A percentile compares a stretch with the other conserved stretches of the same genome.
Conservation (phyloP, 2,329 filamentous ascomycete species). For the Coniosporium tulheliwenetii region DNA sequence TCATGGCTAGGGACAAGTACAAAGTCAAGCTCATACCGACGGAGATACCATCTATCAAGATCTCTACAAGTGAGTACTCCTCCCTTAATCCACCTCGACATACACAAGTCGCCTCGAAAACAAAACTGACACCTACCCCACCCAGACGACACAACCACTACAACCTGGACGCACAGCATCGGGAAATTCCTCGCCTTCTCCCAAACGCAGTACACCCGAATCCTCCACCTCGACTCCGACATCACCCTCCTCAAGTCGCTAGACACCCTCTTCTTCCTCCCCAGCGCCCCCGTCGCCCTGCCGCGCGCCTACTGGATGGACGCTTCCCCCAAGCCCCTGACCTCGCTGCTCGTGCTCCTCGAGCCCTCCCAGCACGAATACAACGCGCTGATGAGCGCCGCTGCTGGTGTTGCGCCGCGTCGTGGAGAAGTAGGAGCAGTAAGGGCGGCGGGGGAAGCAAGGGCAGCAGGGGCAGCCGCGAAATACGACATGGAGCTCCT, state of each 20-base stretch:
- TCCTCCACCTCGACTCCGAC: conserved; percentile 48
- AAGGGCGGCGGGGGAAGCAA: no score
- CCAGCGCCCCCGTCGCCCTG: conserved; percentile 45
- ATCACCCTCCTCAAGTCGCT: conserved; percentile 44
- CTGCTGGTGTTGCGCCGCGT: no score
- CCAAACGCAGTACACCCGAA: conserved; percentile 44
- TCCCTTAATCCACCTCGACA: no score
- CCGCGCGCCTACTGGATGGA: conserved; percentile 57
- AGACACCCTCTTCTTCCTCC: conserved; percentile 58
- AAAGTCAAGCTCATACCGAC: conserved; percentile 34
- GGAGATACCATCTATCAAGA: conserved; percentile 15
- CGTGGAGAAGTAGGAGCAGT: no score
- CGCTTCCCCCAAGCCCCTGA: conserved; percentile 36
- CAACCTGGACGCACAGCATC: conserved; percentile 47
- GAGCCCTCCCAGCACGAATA: conserved; percentile 41
- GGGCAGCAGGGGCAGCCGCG: no score
- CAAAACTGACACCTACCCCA: no score
- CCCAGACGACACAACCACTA: no score
- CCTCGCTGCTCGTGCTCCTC: conserved; percentile 46
- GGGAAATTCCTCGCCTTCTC: conserved; percentile 57
- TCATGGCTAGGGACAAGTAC: conserved; percentile 32
- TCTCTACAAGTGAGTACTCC: no score
- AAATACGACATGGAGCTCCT: no score
- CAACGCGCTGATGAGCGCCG: not conserved
- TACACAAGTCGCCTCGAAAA: no score